Evolutionary conservation across 73 alveolate genomes (phyloP).

Genomic region (Symbiodinium natans): DNA sequence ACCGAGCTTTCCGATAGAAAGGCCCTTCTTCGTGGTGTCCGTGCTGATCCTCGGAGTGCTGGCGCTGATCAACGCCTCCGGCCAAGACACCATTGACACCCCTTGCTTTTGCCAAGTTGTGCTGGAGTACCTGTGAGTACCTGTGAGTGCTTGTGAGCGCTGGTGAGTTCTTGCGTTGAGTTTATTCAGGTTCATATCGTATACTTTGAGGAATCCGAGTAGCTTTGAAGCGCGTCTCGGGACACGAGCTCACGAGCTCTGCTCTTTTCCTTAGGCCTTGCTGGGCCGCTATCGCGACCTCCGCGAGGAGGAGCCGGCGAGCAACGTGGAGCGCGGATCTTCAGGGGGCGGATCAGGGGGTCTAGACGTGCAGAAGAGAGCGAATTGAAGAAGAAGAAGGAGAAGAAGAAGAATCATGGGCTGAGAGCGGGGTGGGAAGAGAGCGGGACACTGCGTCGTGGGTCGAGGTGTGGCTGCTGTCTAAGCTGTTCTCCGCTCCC

Average conservation of each 20-base stretch:
- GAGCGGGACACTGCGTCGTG: no score
- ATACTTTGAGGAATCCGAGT: not conserved
- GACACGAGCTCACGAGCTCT: not conserved
- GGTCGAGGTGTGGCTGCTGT: not conserved
- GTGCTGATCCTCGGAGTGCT: not conserved
- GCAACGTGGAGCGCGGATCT: not conserved
- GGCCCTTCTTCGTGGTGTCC: conserved; percentile 34
- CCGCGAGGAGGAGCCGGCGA: not conserved
- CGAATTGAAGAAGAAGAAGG: conserved; percentile 36
- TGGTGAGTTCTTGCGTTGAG: not conserved
- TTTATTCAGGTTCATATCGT: not conserved
- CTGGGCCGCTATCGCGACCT: not conserved
- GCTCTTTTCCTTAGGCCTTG: not conserved
- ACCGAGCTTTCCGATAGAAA: not conserved
- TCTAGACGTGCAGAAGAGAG: conserved; percentile 6
- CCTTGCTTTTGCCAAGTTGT: not conserved
- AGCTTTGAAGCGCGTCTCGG: not conserved
- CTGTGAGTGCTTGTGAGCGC: not conserved
- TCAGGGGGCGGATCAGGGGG: not conserved
- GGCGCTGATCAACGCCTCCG: conserved; percentile 33
- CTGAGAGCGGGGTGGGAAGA: conserved; percentile 13
- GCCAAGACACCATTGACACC: not conserved
- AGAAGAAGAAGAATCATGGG: conserved; percentile 26
- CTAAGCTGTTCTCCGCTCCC: not conserved
- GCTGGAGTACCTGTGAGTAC: not conserved